Percentiles rank a stretch among this genome's conserved stretches.
phyloP scores from a whole-genome alignment of 2,329 filamentous ascomycete genomes.

The Fusarium pseudoanthophilum region DNA sequence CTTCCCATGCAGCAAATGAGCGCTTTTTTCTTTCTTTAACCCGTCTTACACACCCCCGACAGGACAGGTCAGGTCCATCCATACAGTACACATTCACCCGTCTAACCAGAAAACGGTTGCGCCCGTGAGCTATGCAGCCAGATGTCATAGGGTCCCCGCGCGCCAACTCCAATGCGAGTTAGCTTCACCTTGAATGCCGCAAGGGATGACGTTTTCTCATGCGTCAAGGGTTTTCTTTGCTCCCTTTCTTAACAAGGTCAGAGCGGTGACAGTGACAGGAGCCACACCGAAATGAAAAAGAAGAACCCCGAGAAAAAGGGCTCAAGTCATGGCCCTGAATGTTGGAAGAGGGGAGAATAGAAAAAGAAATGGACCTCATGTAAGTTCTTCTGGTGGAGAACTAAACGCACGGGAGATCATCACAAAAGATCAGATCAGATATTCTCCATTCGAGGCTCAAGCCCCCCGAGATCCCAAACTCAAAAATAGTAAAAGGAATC shows the following conservation, averaged over 20 bases:
- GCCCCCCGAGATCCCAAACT: slow-evolving; percentile 2
- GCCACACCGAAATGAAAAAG: slow-evolving; percentile 2
- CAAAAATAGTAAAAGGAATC: neutral
- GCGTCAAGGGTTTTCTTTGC: slow-evolving; percentile 26
- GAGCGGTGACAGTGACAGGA: slow-evolving; percentile 28
- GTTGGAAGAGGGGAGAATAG: neutral
- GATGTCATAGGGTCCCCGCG: slow-evolving; percentile 36
- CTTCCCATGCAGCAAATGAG: slow-evolving; percentile 1
- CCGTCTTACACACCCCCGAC: slow-evolving; percentile 1
- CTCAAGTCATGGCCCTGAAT: neutral
- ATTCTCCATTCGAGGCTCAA: slow-evolving; percentile 30
- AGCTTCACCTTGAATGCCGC: neutral
- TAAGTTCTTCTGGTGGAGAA: slow-evolving; percentile 26
- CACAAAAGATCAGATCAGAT: slow-evolving; percentile 15
- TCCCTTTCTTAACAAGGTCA: neutral
- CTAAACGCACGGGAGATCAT: slow-evolving; percentile 38
- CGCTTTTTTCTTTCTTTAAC: neutral
- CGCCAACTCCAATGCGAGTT: slow-evolving; percentile 7
- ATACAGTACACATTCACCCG: neutral
- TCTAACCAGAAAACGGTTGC: slow-evolving; percentile 14
- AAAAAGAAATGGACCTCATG: slow-evolving; percentile 1
- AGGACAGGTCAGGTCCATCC: neutral
- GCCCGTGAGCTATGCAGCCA: slow-evolving; percentile 18
- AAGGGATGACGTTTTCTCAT: slow-evolving; percentile 31
- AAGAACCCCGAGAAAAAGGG: neutral